These are phyloP conservation scores for Geosmithia morbida DNA, from an alignment of 2,329 filamentous ascomycete species.

Conservation along the genomic window DNA sequence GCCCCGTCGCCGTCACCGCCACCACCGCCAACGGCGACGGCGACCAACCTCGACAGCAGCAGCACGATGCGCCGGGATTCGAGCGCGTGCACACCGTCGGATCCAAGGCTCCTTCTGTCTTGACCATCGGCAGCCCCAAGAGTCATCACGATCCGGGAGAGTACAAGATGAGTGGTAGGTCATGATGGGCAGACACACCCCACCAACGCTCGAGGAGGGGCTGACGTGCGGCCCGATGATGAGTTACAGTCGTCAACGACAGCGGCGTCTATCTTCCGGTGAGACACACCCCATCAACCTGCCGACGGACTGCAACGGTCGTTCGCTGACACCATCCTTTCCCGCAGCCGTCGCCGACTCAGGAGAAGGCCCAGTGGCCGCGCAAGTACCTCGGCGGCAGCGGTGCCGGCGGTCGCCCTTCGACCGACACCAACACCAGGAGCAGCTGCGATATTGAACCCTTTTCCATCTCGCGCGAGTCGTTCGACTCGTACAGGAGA, in stretches of 20 bases:
- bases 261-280: slow-evolving; percentile 90
- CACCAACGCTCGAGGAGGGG: slow-evolving; percentile 3
- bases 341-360: slow-evolving; percentile 72
- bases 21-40: slow-evolving; percentile 30
- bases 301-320: no score
- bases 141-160: slow-evolving; percentile 52
- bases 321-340: no score
- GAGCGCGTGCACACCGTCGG: slow-evolving; percentile 49
- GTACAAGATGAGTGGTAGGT: slow-evolving; percentile 69
- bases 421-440: slow-evolving; percentile 36
- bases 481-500: slow-evolving; percentile 89
- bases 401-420: slow-evolving; percentile 27
- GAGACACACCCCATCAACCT: slow-evolving; percentile 18
- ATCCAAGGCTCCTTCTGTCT: slow-evolving; percentile 44
- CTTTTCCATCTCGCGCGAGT: slow-evolving; percentile 91
- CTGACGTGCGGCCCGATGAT: no score
- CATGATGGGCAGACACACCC: slow-evolving; percentile 1
- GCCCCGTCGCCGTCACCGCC: slow-evolving; percentile 15
- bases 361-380: slow-evolving; percentile 72
- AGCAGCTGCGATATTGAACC: slow-evolving; percentile 74
- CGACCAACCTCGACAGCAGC: slow-evolving; percentile 27
- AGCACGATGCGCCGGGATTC: slow-evolving; percentile 24
- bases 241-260: slow-evolving; percentile 77
- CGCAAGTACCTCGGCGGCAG: slow-evolving; percentile 26
- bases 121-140: slow-evolving; percentile 46